These are phyloP conservation scores for Erythrobasidium yunnanense DNA, from an alignment of 768 basidiomycete genomes.

Conservation along the genomic window DNA sequence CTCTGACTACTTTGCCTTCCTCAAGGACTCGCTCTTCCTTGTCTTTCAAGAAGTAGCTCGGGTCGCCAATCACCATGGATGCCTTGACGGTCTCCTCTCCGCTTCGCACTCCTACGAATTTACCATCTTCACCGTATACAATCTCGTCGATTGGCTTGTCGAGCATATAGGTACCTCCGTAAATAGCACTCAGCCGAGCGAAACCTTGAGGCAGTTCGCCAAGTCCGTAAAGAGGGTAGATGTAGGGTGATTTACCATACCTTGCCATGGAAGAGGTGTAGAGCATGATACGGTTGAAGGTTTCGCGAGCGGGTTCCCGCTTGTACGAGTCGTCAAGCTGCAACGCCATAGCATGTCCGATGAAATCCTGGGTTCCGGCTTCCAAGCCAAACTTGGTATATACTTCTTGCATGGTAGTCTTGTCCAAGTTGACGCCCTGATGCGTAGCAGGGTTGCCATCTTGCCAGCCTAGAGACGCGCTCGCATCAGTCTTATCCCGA, in stretches of 20 bases:
- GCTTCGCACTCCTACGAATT: conserved; percentile 83
- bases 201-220: conserved; percentile 98
- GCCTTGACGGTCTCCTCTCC: conserved; percentile 88
- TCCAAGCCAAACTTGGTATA: conserved; percentile 97
- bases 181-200: conserved; percentile 93
- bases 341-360: conserved; percentile 98
- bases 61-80: conserved; percentile 94
- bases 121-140: conserved; percentile 70
- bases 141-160: conserved; percentile 89
- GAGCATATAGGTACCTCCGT: conserved; percentile 99
- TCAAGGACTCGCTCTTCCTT: conserved; percentile 67
- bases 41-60: conserved; percentile 75
- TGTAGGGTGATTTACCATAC: conserved; percentile 98
- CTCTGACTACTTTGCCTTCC: conserved; percentile 85
- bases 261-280: conserved; percentile 98
- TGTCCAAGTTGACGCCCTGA: conserved; percentile 88
- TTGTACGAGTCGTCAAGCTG: conserved; percentile 98
- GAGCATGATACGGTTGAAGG: conserved; percentile 88
- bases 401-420: conserved; percentile 79
- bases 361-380: conserved; percentile 94
- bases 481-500: not conserved
- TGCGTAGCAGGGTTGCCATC: conserved; percentile 93
- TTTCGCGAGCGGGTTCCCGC: conserved; percentile 73
- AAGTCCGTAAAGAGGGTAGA: conserved; percentile 96
- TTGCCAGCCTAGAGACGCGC: conserved; percentile 52